Evolutionary conservation across 192 early-diverging fungal genomes (phyloP).

Genomic region (Backusella psychrophila): DNA sequence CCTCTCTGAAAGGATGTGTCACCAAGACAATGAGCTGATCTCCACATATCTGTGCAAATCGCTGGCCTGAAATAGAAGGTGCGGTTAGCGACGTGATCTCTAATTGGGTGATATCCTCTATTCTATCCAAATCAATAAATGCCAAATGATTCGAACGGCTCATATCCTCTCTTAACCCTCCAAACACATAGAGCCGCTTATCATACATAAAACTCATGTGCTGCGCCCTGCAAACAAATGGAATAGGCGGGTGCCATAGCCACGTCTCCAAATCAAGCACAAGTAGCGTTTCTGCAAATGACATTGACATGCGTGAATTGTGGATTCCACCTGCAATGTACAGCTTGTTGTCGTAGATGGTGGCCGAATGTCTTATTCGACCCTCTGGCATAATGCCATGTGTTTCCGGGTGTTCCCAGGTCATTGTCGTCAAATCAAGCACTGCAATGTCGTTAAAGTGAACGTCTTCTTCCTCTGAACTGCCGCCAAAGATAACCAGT

Average conservation of each 20-base stretch:
- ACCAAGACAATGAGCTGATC: slow-evolving; percentile 54
- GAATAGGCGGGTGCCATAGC: slow-evolving; percentile 54
- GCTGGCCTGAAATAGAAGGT: slow-evolving; percentile 57
- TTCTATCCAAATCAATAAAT: slow-evolving; percentile 51
- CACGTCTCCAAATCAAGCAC: slow-evolving; percentile 55
- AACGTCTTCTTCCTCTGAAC: slow-evolving; percentile 36
- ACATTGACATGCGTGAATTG: slow-evolving; percentile 19
- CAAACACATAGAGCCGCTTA: slow-evolving; percentile 57
- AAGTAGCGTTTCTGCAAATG: slow-evolving; percentile 31
- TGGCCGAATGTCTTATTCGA: slow-evolving; percentile 58
- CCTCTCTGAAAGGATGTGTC: slow-evolving; percentile 5
- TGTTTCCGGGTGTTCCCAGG: slow-evolving; percentile 57
- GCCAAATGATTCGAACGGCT: slow-evolving; percentile 51
- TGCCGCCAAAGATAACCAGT: slow-evolving; percentile 64
- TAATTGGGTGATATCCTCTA: slow-evolving; percentile 43
- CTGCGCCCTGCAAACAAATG: slow-evolving; percentile 49
- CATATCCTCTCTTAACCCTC: slow-evolving; percentile 57
- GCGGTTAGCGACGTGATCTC: slow-evolving; percentile 45
- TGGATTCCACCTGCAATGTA: slow-evolving; percentile 58
- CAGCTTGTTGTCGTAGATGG: slow-evolving; percentile 59
- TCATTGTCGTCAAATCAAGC: slow-evolving; percentile 57
- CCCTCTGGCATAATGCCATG: slow-evolving; percentile 47
- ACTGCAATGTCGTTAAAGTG: slow-evolving; percentile 58
- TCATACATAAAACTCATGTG: slow-evolving; percentile 58
- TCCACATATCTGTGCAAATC: slow-evolving; percentile 61